phyloP scores from a whole-genome alignment of 2,329 filamentous ascomycete genomes.

The Blastomyces silverae region DNA sequence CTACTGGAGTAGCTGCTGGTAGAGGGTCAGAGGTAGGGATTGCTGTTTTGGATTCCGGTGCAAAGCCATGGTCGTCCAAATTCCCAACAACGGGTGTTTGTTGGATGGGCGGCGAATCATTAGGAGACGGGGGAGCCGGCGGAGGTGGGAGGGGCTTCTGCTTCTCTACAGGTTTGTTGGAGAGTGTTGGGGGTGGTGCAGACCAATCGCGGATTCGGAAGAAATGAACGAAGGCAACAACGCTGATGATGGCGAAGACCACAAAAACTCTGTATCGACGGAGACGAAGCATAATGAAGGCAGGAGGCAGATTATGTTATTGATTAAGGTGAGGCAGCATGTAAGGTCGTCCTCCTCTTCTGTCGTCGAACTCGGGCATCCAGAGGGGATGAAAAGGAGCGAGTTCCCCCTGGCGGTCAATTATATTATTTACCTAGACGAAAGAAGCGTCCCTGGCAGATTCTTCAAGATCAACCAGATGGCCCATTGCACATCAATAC shows the following conservation, averaged over 20 bases:
- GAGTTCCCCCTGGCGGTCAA: neutral
- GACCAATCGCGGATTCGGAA: slow-evolving; percentile 40
- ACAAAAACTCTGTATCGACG: slow-evolving; percentile 46
- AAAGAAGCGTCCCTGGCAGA: neutral
- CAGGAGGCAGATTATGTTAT: neutral
- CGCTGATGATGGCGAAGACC: slow-evolving; percentile 39
- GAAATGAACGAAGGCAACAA: slow-evolving; percentile 48
- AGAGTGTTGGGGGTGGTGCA: slow-evolving; percentile 10
- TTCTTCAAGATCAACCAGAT: neutral
- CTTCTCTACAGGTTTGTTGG: neutral
- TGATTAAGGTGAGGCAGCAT: neutral
- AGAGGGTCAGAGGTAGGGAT: neutral
- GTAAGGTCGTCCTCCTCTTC: neutral
- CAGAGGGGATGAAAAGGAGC: neutral
- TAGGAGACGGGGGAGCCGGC: neutral
- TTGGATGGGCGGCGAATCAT: neutral
- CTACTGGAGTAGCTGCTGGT: neutral
- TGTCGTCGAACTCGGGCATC: neutral
- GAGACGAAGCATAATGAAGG: slow-evolving; percentile 41
- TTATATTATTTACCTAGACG: neutral
- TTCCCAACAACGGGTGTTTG: neutral
- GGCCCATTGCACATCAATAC: slow-evolving; percentile 1
- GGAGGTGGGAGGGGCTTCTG: slow-evolving; percentile 13
- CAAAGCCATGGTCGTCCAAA: slow-evolving; percentile 12
- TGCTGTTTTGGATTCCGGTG: slow-evolving; percentile 9